Conservation (phyloP, 441 rosid genomes). For the Sinapis alba region DNA sequence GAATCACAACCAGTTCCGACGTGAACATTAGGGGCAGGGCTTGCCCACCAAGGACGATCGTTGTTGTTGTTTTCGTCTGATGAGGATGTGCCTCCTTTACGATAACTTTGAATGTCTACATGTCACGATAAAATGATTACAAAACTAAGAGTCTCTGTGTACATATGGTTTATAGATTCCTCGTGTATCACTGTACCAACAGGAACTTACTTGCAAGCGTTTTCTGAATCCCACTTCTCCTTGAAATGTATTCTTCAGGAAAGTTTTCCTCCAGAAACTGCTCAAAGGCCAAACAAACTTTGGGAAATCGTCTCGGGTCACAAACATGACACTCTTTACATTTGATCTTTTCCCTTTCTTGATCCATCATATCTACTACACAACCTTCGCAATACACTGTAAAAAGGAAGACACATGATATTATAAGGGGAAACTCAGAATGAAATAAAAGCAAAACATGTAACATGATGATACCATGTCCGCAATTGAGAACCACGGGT, state of each 20-base stretch:
- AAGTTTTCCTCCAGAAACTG: conserved; percentile 60
- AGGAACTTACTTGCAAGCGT: conserved; percentile 32
- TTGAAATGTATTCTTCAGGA: conserved; percentile 56
- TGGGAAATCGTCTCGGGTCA: conserved; percentile 59
- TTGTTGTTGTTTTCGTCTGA: conserved; percentile 5
- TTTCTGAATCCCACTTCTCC: conserved; percentile 47
- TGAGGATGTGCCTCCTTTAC: conserved; percentile 7
- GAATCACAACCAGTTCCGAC: conserved; percentile 57
- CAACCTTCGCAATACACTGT: conserved; percentile 75
- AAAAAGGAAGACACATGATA: not conserved
- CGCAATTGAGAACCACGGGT: conserved; percentile 78
- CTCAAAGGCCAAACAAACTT: conserved; percentile 71
- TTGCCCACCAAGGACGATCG: conserved; percentile 22
- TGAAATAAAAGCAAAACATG: not conserved
- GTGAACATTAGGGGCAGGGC: conserved; percentile 43
- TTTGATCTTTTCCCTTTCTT: conserved; percentile 45
- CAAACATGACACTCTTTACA: conserved; percentile 65
- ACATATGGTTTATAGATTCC: not conserved
- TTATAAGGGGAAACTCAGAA: not conserved
- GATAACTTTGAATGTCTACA: conserved; percentile 14
- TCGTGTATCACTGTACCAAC: not conserved
- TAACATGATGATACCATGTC: conserved; percentile 62
- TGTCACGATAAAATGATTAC: not conserved
- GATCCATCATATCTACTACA: conserved; percentile 36
- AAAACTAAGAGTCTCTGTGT: not conserved